These are phyloP conservation scores for Triglochin maritima DNA, from an alignment of 106 monocot genomes.

Conservation along the genomic window DNA sequence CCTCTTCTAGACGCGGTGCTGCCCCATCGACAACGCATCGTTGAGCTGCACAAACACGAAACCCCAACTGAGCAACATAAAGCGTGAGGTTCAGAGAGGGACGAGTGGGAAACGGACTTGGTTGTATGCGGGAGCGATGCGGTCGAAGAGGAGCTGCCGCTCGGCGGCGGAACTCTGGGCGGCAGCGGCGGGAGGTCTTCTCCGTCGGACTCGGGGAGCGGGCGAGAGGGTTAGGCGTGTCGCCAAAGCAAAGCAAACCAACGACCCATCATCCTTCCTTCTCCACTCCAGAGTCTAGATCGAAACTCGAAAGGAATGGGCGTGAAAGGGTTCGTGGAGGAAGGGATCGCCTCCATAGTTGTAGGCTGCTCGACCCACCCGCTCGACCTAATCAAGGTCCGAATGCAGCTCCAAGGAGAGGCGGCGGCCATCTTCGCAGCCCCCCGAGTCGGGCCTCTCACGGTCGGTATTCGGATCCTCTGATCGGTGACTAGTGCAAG, in stretches of 20 bases:
- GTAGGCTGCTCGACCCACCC: too few relatives aligned
- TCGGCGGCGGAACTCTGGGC: slow-evolving; percentile 28
- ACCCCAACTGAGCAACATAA: not conserved
- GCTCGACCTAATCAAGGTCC: too few relatives aligned
- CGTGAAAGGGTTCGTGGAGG: too few relatives aligned
- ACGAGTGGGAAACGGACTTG: slow-evolving; percentile 16
- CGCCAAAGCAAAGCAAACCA: not conserved
- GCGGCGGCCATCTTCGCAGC: too few relatives aligned
- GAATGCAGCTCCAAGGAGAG: too few relatives aligned
- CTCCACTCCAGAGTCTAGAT: too few relatives aligned
- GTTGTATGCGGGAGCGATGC: slow-evolving; percentile 89
- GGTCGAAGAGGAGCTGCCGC: slow-evolving; percentile 66
- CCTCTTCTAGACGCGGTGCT: slow-evolving; percentile 81
- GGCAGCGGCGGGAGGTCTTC: not conserved
- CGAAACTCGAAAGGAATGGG: too few relatives aligned
- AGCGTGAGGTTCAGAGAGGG: not conserved
- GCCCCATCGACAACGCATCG: slow-evolving; percentile 75
- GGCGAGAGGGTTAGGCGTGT: not conserved
- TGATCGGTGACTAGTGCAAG: too few relatives aligned
- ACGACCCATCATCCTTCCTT: too few relatives aligned
- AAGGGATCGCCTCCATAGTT: too few relatives aligned
- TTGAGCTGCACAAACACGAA: slow-evolving; percentile 44
- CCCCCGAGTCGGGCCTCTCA: too few relatives aligned
- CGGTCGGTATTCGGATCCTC: too few relatives aligned
- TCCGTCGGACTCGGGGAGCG: not conserved